Conservation (phyloP, 352 stramenopile genomes). For the Phytophthora pisi region DNA sequence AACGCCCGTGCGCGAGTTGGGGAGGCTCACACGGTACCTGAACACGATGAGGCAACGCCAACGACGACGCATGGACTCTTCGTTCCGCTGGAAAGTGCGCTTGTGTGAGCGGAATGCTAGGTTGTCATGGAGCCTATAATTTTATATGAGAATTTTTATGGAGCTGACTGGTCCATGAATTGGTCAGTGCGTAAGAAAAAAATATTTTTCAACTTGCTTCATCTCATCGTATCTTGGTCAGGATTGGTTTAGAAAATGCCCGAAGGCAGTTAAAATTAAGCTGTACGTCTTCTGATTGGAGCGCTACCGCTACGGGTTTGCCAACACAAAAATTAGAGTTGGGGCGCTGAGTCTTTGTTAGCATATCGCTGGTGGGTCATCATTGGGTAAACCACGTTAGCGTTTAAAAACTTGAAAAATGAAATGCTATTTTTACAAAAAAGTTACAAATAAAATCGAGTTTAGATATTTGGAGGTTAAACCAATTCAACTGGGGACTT, state of each 20-base stretch:
- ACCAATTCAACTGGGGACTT: no score
- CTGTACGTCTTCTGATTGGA: not conserved
- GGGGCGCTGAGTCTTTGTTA: no score
- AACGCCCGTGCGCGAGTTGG: not conserved
- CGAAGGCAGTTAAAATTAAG: not conserved
- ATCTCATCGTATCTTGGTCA: not conserved
- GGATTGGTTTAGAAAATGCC: not conserved
- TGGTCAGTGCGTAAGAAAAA: not conserved
- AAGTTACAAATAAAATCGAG: no score
- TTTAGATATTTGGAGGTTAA: no score
- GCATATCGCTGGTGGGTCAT: no score
- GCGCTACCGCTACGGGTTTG: no score
- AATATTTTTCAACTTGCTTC: not conserved
- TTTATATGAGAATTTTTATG: not conserved
- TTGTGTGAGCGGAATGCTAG: not conserved
- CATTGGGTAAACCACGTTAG: no score
- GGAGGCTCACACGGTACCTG: not conserved
- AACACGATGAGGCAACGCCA: not conserved
- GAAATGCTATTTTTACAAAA: no score
- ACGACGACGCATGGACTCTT: not conserved
- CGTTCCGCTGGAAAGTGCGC: not conserved
- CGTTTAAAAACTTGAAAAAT: no score
- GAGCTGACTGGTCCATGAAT: not conserved
- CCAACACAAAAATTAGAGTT: no score
- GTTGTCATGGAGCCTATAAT: not conserved